These are phyloP conservation scores for Phialocephala subalpina DNA, from an alignment of 2,329 filamentous ascomycete genomes.

Conservation along the genomic window DNA sequence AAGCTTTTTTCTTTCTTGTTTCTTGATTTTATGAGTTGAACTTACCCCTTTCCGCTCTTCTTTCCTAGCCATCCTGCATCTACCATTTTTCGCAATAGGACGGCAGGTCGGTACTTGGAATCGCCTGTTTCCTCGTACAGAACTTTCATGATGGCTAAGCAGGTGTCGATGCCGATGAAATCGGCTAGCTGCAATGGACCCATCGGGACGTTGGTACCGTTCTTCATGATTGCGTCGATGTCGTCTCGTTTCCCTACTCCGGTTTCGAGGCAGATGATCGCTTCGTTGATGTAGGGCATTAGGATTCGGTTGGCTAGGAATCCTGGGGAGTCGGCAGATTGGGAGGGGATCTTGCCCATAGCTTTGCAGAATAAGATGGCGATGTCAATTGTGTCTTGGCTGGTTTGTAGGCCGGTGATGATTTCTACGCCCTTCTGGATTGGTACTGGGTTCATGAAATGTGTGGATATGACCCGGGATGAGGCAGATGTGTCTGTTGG, in stretches of 20 bases:
- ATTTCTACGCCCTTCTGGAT: constrained; percentile 98
- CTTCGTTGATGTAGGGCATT: constrained; percentile 99
- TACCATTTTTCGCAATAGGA: constrained; percentile 92
- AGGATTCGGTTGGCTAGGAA: constrained; percentile 97
- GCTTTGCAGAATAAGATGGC: constrained; percentile 86
- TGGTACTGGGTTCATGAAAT: constrained; percentile 99
- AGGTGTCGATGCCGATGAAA: constrained; percentile 97
- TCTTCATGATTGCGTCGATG: constrained; percentile 99
- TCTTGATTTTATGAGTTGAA: background rate
- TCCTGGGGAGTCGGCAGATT: constrained; percentile 88
- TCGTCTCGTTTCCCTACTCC: constrained; percentile 88
- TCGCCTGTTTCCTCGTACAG: constrained; percentile 91
- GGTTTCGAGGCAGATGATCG: constrained; percentile 94
- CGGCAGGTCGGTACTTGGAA: constrained; percentile 91
- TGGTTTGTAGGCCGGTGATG: constrained; percentile 93
- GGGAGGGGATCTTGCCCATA: constrained; percentile 92
- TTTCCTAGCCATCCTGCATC: constrained; percentile 97
- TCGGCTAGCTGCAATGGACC: constrained; percentile 92
- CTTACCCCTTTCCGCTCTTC: constrained; percentile 87
- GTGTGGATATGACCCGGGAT: constrained; percentile 90
- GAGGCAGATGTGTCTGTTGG: constrained; percentile 82
- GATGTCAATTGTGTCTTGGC: constrained; percentile 79
- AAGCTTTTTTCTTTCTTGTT: background rate
- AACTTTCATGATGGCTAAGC: constrained; percentile 96
- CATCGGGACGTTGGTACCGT: constrained; percentile 98